Conservation (phyloP, 1,284 basidiomycete genomes). For the Porogramme epimiltina region DNA sequence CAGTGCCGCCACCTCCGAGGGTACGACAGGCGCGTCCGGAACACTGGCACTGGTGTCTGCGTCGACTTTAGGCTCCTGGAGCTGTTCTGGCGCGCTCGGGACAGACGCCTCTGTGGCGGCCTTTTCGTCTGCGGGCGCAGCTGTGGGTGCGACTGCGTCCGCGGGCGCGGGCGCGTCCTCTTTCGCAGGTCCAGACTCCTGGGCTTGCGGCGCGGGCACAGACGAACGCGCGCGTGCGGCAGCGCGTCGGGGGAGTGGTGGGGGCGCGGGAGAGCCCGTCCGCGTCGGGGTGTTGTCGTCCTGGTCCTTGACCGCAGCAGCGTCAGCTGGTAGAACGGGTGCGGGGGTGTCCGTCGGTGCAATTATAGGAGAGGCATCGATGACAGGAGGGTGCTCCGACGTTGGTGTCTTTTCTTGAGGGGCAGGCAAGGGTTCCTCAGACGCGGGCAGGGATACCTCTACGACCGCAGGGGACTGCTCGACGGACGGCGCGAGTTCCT, state of each 20-base stretch:
- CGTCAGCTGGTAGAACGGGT: neutral
- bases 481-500: constrained; percentile 39
- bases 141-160: neutral
- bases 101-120: no score
- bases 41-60: no score
- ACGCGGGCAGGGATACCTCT: constrained; percentile 52
- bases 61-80: no score
- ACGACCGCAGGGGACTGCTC: no score
- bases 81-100: no score
- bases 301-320: constrained; percentile 1
- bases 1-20: no score
- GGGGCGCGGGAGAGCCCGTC: constrained; percentile 39
- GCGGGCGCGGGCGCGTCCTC: neutral
- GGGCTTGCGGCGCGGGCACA: constrained; percentile 1
- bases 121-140: neutral
- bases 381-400: neutral
- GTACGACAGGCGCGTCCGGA: no score
- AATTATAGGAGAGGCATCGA: neutral
- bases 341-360: neutral
- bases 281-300: constrained; percentile 22
- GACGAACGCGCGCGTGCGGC: constrained; percentile 40
- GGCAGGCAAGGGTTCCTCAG: constrained; percentile 22
- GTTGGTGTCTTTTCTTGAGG: neutral
- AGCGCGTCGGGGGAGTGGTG: constrained; percentile 59
- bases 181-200: no score